phyloP scores from a whole-genome alignment of 768 basidiomycete genomes.

The Auricularia auricula-judae region DNA sequence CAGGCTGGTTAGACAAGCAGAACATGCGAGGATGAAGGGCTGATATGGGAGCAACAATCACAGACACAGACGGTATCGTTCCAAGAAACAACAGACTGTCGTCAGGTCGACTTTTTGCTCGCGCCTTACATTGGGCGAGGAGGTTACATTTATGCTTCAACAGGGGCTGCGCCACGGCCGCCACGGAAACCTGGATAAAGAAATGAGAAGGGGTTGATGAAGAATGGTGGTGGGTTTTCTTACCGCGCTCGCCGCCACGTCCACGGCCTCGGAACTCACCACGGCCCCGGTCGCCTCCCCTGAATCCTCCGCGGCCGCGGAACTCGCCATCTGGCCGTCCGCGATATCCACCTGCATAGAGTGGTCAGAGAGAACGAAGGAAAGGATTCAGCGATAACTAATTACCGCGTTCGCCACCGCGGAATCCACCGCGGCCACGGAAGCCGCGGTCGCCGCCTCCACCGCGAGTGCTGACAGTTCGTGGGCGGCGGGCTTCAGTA shows the following conservation, averaged over 20 bases:
- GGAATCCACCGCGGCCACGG: slow-evolving; percentile 26
- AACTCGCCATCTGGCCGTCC: slow-evolving; percentile 24
- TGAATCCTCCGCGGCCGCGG: slow-evolving; percentile 24
- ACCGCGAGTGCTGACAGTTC: slow-evolving; percentile 12
- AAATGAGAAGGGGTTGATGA: background rate
- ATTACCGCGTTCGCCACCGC: slow-evolving; percentile 18
- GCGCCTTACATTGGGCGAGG: background rate
- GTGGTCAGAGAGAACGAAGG: slow-evolving; percentile 18
- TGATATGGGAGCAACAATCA: background rate
- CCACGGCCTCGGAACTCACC: slow-evolving; percentile 9
- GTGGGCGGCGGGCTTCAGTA: slow-evolving; percentile 14
- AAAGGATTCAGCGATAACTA: slow-evolving; percentile 20
- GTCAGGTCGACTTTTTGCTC: background rate
- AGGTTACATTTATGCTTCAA: background rate
- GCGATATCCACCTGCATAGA: slow-evolving; percentile 30
- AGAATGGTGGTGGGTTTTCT: background rate
- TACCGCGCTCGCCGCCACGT: slow-evolving; percentile 20
- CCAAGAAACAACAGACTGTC: background rate
- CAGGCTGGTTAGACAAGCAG: too few relatives aligned
- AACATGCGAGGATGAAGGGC: too few relatives aligned
- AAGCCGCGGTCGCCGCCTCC: slow-evolving; percentile 25
- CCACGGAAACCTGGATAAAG: background rate
- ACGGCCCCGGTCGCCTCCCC: slow-evolving; percentile 18
- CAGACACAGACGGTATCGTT: background rate
- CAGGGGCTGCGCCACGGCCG: background rate